Percentiles rank a stretch among this genome's conserved stretches.
Conservation (phyloP, 257 asterid genomes). For the Capsicum rhomboideum region DNA sequence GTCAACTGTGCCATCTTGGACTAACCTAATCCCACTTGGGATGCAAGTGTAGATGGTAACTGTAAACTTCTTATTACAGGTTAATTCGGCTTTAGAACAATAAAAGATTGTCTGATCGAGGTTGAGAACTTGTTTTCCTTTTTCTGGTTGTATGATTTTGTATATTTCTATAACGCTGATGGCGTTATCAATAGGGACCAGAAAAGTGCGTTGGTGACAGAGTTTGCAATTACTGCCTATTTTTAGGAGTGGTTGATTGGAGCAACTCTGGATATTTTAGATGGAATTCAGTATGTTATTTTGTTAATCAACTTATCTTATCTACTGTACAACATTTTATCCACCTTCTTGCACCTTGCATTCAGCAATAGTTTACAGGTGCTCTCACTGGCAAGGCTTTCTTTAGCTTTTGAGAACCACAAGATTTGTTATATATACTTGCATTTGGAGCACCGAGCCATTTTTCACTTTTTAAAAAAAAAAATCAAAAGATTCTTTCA, state of each 20-base stretch:
- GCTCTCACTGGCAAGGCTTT: background rate
- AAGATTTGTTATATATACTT: background rate
- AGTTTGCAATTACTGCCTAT: background rate
- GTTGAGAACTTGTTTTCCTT: background rate
- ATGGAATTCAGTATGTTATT: background rate
- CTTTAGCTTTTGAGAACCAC: background rate
- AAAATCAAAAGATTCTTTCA: background rate
- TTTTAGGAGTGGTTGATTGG: background rate
- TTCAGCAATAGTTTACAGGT: background rate
- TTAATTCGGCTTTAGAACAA: slow-evolving; percentile 5
- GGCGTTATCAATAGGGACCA: background rate
- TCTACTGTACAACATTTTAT: background rate
- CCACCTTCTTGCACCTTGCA: background rate
- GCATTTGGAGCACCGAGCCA: background rate
- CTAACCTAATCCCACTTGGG: background rate
- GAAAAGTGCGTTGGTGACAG: background rate
- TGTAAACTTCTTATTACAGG: slow-evolving; percentile 2
- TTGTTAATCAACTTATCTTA: background rate
- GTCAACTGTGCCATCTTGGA: background rate
- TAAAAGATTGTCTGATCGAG: background rate
- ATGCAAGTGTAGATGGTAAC: background rate
- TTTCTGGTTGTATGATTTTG: slow-evolving; percentile 6
- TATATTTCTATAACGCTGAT: background rate
- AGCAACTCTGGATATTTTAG: background rate
- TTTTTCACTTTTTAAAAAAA: too few relatives aligned